Conservation (phyloP, 192 early-diverging fungal genomes). For the Phycomyces blakesleeanus region DNA sequence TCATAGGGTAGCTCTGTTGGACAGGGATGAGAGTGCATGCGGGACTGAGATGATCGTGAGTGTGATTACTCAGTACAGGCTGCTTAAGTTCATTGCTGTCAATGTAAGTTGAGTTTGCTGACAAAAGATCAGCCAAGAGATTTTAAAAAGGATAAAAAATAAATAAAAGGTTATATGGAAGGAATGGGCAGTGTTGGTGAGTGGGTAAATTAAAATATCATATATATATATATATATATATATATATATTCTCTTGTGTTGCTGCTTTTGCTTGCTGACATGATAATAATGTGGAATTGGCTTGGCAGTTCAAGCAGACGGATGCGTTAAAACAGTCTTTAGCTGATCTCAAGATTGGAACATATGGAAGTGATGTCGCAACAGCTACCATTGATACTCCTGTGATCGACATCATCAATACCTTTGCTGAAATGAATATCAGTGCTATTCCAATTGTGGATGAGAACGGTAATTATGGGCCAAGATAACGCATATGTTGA, state of each 20-base stretch:
- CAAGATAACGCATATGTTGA: neutral
- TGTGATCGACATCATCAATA: slow-evolving; percentile 82
- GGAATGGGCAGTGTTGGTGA: too few species aligned
- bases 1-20: slow-evolving; percentile 85
- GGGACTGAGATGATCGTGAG: slow-evolving; percentile 59
- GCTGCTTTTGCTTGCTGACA: too few species aligned
- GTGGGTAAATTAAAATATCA: too few species aligned
- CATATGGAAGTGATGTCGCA: slow-evolving; percentile 69
- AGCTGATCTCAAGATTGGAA: slow-evolving; percentile 65
- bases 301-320: slow-evolving; percentile 24
- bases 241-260: too few species aligned
- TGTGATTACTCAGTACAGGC: slow-evolving; percentile 65
- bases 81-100: slow-evolving; percentile 33
- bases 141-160: neutral
- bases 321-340: slow-evolving; percentile 26
- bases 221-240: too few species aligned
- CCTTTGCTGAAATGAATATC: slow-evolving; percentile 85
- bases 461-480: slow-evolving; percentile 45
- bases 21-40: slow-evolving; percentile 47
- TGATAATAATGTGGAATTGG: neutral
- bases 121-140: neutral
- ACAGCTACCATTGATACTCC: slow-evolving; percentile 73
- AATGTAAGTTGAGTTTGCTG: slow-evolving; percentile 23
- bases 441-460: slow-evolving; percentile 92
- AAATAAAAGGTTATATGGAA: too few species aligned